These are phyloP conservation scores for Wickerhamiella kurtzmanii DNA, from an alignment of 805 yeast genomes.

Conservation along the genomic window DNA sequence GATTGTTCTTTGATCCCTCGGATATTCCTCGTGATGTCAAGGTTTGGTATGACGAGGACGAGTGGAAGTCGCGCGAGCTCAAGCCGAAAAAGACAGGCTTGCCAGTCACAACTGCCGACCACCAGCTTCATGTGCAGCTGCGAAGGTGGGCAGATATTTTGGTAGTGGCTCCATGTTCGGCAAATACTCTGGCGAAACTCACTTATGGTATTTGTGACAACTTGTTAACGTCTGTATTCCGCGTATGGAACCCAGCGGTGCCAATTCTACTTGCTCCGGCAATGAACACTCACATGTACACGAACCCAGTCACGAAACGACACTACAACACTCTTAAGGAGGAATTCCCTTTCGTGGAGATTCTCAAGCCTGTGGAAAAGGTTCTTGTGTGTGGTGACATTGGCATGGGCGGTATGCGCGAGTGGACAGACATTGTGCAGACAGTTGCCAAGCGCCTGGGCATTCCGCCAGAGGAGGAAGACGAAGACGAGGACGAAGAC, in stretches of 20 bases:
- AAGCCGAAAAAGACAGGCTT: slow-evolving; percentile 1
- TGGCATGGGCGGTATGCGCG: slow-evolving; percentile 99
- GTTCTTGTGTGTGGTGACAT: slow-evolving; percentile 91
- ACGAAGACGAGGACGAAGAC: slow-evolving; percentile 18
- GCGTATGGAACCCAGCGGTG: slow-evolving; percentile 93
- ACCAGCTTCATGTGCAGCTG: slow-evolving; percentile 80
- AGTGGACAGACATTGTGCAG: slow-evolving; percentile 90
- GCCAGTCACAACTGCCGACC: slow-evolving; percentile 46
- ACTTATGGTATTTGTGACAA: slow-evolving; percentile 88
- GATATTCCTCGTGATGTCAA: slow-evolving; percentile 43
- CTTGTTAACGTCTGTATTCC: slow-evolving; percentile 68
- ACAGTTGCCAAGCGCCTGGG: slow-evolving; percentile 39
- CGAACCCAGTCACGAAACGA: slow-evolving; percentile 73
- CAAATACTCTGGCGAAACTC: slow-evolving; percentile 81
- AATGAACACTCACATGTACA: slow-evolving; percentile 88
- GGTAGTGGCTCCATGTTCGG: slow-evolving; percentile 85
- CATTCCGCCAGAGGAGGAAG: slow-evolving; percentile 20
- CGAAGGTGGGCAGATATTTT: slow-evolving; percentile 95
- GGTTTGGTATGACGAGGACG: slow-evolving; percentile 88
- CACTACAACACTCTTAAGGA: slow-evolving; percentile 62
- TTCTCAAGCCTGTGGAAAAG: slow-evolving; percentile 88
- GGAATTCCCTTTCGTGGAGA: slow-evolving; percentile 87
- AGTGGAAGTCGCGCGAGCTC: slow-evolving; percentile 70
- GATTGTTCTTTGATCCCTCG: slow-evolving; percentile 24
- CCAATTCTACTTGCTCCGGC: slow-evolving; percentile 90